These are phyloP conservation scores for Haplosporangium gracile DNA, from an alignment of 192 early-diverging fungal genomes.

Conservation along the genomic window DNA sequence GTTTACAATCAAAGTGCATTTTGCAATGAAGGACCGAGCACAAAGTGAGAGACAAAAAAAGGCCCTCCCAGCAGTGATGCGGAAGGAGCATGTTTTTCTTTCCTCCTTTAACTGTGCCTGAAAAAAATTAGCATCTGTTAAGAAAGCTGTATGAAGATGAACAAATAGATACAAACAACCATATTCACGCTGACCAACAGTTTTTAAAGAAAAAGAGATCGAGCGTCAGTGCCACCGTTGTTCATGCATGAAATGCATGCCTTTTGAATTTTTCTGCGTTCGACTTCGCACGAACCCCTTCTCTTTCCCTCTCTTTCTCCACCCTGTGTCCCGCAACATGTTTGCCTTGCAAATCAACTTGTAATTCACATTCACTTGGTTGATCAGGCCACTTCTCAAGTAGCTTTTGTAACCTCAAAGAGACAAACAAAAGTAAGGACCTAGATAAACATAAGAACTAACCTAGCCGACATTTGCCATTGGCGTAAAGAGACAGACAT, in stretches of 20 bases:
- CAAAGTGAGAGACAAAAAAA: neutral
- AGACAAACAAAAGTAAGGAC: neutral
- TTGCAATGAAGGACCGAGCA: no score
- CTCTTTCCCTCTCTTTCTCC: neutral
- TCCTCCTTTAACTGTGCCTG: neutral
- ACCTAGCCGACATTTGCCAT: neutral
- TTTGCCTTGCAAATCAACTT: neutral
- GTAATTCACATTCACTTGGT: neutral
- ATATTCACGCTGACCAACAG: slow-evolving; percentile 1
- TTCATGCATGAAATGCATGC: neutral
- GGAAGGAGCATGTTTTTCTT: neutral
- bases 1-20: no score
- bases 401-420: neutral
- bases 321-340: neutral
- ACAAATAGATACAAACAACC: neutral
- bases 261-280: neutral
- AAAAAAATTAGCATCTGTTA: neutral
- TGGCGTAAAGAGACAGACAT: neutral
- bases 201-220: neutral
- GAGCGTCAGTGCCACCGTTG: neutral
- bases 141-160: neutral
- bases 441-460: neutral
- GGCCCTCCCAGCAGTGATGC: neutral
- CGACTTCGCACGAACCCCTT: neutral
- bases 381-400: neutral